Base-by-base conservation (phyloP, 352 stramenopile species). In the Peronosclerospora sorghi region DNA sequence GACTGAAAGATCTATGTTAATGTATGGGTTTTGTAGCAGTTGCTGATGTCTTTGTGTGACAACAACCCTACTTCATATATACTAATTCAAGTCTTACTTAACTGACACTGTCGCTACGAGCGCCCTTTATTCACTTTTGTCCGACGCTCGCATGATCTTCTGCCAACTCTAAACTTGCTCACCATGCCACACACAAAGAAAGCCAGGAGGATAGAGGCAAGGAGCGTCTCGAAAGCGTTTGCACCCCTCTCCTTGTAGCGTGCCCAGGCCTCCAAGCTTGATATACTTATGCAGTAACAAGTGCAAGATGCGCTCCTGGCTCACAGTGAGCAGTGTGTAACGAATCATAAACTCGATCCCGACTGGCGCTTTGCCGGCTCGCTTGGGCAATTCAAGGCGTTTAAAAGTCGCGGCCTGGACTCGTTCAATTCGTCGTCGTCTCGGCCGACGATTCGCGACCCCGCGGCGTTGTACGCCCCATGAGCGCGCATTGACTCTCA, bases 301-400 rank as follows among this genome's bases (percentile, higher is more conserved):
- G 55, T 79, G 35, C 59, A 72, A 29, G 59, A 70, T 18, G 65
- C 67, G 1, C 32, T 79, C 32, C 52, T 56, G 15, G 62, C 58
- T 1, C 65, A 65, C 24, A 42, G 39, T 12, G 40, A 32, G 0
- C 55, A 63, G 14, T 38, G 46, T 1, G 20, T 35, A 1, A 55
- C 46, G 1, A 54, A 52, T 4, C 58, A 58, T 4, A 41, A 48
- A 8, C 29, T 79, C n/a, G 59, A 68, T 20, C 35, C 58, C 13
- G 48, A 68, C 2, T 80, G 68, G 68, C 59, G 62, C 12, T 45
- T 56, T 12, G 59, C 65, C 15, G 62, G 51, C 8, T 49, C 56
- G 3, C 40, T 76, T 2, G 68, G 59, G 0, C 54, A 55, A 13
- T 51, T 80, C 24, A 64, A 62, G 15, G 68, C 62, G 1, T 80